These are phyloP conservation scores for Coccomyxa subellipsoidea DNA, from an alignment of 163 green algal genomes.

Conservation along the genomic window DNA sequence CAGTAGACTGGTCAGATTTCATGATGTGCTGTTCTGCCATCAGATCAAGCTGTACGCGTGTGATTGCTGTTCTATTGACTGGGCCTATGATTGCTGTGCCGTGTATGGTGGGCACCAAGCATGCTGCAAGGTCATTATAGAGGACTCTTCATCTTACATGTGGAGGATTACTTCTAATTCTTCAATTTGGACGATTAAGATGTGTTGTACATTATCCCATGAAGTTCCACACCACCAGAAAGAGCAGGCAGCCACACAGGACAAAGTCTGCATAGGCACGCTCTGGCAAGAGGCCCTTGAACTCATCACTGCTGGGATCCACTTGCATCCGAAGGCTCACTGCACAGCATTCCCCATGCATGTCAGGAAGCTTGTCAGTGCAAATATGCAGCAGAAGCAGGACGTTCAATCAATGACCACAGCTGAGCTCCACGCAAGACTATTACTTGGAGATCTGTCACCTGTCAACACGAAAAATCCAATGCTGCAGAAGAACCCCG, in stretches of 20 bases:
- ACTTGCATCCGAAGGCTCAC: constrained; percentile 81
- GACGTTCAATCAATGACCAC: background rate
- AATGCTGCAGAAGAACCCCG: constrained; percentile 79
- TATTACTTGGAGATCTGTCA: constrained; percentile 24
- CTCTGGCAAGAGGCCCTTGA: constrained; percentile 53
- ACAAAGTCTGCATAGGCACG: constrained; percentile 79
- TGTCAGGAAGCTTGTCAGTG: background rate
- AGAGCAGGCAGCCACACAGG: constrained; percentile 67
- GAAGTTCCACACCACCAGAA: constrained; percentile 72
- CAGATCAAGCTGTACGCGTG: too few relatives aligned
- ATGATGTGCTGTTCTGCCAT: too few relatives aligned
- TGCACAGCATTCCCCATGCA: constrained; percentile 24
- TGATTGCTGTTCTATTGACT: too few relatives aligned
- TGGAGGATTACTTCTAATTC: background rate
- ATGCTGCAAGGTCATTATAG: too few relatives aligned
- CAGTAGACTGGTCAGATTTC: too few relatives aligned
- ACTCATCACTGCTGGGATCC: constrained; percentile 57
- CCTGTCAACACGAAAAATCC: constrained; percentile 84
- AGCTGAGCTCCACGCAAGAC: too few relatives aligned
- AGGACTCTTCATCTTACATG: too few relatives aligned
- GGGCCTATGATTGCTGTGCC: too few relatives aligned
- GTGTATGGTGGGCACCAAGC: too few relatives aligned
- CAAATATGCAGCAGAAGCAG: background rate
- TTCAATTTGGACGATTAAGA: background rate
- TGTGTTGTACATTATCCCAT: constrained; percentile 49